A percentile compares a stretch with the other conserved stretches of the same genome.
Conservation (phyloP, 75 land plant species). For the Gnetum montanum region DNA sequence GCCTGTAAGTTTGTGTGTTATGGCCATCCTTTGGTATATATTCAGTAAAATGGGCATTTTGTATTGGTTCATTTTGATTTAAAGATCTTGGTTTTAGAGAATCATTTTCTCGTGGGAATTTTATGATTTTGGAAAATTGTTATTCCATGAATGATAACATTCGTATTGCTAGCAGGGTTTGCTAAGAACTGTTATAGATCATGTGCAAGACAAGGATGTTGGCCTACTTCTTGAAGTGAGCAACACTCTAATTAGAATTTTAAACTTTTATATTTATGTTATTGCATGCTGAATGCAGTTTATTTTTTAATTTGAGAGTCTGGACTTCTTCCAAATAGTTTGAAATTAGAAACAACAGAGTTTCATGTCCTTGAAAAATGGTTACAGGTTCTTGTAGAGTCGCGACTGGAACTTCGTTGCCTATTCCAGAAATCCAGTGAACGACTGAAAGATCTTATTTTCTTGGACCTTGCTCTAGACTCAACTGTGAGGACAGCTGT, state of each 20-base stretch:
- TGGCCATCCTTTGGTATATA: too few relatives aligned
- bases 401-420: conserved; percentile 35
- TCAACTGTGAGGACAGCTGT: conserved; percentile 52
- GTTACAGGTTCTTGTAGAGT: conserved; percentile 27
- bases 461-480: conserved; percentile 55
- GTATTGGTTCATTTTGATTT: too few relatives aligned
- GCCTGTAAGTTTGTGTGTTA: too few relatives aligned
- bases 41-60: too few relatives aligned
- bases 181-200: conserved; percentile 27
- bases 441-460: conserved; percentile 40
- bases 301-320: too few relatives aligned
- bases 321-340: too few relatives aligned
- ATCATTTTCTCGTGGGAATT: neutral
- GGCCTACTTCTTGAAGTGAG: conserved; percentile 32
- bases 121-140: too few relatives aligned
- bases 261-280: too few relatives aligned
- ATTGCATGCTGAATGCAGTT: too few relatives aligned
- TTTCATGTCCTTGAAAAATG: neutral
- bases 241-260: neutral
- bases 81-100: neutral
- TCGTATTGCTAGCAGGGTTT: too few relatives aligned
- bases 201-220: conserved; percentile 41
- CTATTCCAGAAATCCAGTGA: conserved; percentile 22
- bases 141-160: too few relatives aligned
- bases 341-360: too few relatives aligned